Conservation (phyloP, 1,284 basidiomycete genomes). For the Cryptococcus depauperatus region DNA sequence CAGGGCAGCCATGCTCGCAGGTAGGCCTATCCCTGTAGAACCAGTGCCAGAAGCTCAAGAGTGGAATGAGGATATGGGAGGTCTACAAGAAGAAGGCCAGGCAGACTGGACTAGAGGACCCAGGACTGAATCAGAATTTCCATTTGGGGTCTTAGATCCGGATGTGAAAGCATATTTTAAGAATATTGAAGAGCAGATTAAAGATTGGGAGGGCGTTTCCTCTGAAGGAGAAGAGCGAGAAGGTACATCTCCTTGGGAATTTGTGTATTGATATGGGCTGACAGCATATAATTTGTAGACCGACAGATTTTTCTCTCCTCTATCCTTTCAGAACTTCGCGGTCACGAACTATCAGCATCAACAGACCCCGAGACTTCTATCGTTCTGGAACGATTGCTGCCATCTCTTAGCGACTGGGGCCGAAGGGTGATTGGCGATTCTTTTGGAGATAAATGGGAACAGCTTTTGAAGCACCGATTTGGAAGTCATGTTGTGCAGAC, state of each 20-base stretch:
- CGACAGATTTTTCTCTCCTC: conserved; percentile 73
- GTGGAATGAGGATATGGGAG: conserved; percentile 7
- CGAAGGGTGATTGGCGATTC: conserved; percentile 77
- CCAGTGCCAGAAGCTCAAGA: conserved; percentile 2
- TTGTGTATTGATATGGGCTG: neutral
- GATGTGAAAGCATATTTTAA: conserved; percentile 87
- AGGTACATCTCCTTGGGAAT: conserved; percentile 45
- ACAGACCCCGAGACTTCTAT: conserved; percentile 87
- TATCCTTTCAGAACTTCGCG: conserved; percentile 70
- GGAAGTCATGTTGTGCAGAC: conserved; percentile 91
- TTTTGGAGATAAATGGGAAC: conserved; percentile 71
- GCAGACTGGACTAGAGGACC: conserved; percentile 32
- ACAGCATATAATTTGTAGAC: conserved; percentile 49
- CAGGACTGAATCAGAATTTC: conserved; percentile 57
- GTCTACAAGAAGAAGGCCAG: conserved; percentile 8
- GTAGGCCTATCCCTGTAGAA: conserved; percentile 10
- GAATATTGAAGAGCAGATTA: conserved; percentile 74
- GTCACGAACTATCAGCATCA: conserved; percentile 76
- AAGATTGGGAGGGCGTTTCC: conserved; percentile 63
- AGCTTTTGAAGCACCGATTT: conserved; percentile 68
- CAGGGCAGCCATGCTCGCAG: conserved; percentile 31
- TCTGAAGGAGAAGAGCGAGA: conserved; percentile 55
- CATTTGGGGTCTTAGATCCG: conserved; percentile 76
- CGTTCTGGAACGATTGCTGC: conserved; percentile 73
- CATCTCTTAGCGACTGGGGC: conserved; percentile 91